phyloP scores from a whole-genome alignment of 2,329 filamentous ascomycete species.

The Ophiosphaerella herpotricha region DNA sequence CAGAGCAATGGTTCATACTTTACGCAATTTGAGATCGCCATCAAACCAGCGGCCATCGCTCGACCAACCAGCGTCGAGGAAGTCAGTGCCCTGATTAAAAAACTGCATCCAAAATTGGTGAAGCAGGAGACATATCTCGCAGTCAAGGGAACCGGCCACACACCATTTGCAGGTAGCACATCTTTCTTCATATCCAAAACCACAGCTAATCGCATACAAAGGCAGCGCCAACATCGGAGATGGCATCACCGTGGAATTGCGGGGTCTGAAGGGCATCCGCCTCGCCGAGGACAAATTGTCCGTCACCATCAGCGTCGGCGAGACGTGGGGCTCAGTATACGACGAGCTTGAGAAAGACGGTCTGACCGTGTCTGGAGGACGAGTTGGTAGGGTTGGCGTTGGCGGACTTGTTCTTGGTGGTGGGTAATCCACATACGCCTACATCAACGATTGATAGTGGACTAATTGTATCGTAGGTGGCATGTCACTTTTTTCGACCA shows the following conservation, averaged over 20 bases:
- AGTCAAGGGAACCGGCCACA: slow-evolving; percentile 14
- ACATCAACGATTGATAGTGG: neutral
- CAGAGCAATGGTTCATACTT: too few relatives aligned
- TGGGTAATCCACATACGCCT: slow-evolving; percentile 2
- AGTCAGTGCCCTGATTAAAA: neutral
- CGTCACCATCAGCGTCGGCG: slow-evolving; percentile 26
- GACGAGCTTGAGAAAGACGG: slow-evolving; percentile 21
- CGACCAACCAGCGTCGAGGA: neutral
- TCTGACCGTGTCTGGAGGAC: slow-evolving; percentile 28
- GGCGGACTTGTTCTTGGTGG: slow-evolving; percentile 31
- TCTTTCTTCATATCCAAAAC: too few relatives aligned
- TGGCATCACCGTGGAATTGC: slow-evolving; percentile 35
- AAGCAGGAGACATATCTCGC: neutral
- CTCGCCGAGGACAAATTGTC: slow-evolving; percentile 21
- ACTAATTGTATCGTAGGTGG: slow-evolving; percentile 16
- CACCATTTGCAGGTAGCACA: slow-evolving; percentile 16
- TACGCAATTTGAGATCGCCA: too few relatives aligned
- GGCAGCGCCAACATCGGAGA: slow-evolving; percentile 31
- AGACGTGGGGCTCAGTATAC: slow-evolving; percentile 33
- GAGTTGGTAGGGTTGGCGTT: slow-evolving; percentile 25
- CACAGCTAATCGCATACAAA: too few relatives aligned
- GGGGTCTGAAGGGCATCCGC: slow-evolving; percentile 26
- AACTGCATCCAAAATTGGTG: neutral
- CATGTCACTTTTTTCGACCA: slow-evolving; percentile 20
- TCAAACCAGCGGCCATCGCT: neutral